Evolutionary conservation across 768 basidiomycete species (phyloP), one percentile per base, ranked within the genome.

Genomic region (Lentinula edodes): DNA sequence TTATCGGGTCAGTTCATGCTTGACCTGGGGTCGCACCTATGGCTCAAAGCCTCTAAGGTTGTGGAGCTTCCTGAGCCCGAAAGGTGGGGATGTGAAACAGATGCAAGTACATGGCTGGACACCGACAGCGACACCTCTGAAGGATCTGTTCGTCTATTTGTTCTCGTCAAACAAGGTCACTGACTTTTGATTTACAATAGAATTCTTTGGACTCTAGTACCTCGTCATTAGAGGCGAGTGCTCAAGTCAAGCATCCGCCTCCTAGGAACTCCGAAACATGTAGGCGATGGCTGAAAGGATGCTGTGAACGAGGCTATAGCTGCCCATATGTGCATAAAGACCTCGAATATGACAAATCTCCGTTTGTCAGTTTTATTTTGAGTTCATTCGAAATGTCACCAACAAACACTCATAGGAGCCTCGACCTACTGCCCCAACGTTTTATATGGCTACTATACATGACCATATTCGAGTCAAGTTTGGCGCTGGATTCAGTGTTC

Each of bases 401-500:
- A 12, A 42, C 34, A 35, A 28, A 28, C 9, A 15, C 28, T 15
- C 38, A 51, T 46, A 28, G 42, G 54, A 61, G 5, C 5, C 20
- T 13, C 65, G 38, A 32, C 50, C 56, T 10, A 42, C 42, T 58
- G 55, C 61, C 20, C 38, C 62, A 39, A 12, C 55, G 20, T 32
- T 55, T 58, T 36, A 64, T 62, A 53, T 62, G 58, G 52, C 80
- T 12, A 75, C 70, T 0, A 68, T 89, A 6, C 76, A 84, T 45
- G 81, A 85, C 41, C 80, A 87, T 58, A 85, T 81, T 20, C 78
- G 75, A 55, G 80, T 87, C 18, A 80, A 75, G 20, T 74, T 91
- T 51, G 80, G 80, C 36, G 70, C 82, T 0, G 91, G 91, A 0
- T 89, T 89, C 51, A 76, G 77, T 1, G 78, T 92, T 2, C 69